Evolutionary conservation across 139 green algal species (phyloP).

Genomic region (Chlamydomonas schloesseri): DNA sequence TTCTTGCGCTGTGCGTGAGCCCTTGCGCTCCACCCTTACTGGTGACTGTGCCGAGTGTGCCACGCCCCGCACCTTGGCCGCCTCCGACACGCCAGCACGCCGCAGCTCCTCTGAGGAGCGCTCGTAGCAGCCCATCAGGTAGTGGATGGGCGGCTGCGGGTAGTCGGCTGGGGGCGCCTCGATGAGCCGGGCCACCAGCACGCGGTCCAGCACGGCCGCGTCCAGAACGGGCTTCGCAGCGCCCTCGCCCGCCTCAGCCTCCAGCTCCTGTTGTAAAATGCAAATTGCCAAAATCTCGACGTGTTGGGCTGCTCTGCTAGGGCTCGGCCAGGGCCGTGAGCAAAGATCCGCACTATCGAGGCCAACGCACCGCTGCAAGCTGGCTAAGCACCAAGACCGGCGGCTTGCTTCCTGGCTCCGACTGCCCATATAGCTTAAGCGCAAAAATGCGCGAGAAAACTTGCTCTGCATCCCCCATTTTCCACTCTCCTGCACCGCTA

Average conservation of each 20-base stretch:
- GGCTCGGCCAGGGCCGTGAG: too few relatives aligned
- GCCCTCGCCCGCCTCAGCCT: not conserved
- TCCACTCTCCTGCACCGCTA: not conserved
- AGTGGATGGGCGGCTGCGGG: constrained; percentile 79
- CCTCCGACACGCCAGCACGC: constrained; percentile 34
- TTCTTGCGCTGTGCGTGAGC: too few relatives aligned
- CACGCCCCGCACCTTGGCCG: constrained; percentile 6
- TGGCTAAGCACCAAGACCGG: not conserved
- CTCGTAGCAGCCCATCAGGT: constrained; percentile 80
- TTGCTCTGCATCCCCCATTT: constrained; percentile 1
- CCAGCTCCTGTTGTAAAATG: too few relatives aligned
- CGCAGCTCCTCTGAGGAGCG: constrained; percentile 63
- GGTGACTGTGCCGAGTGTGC: too few relatives aligned
- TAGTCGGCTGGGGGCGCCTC: constrained; percentile 66
- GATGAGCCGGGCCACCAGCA: constrained; percentile 84
- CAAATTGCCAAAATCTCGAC: too few relatives aligned
- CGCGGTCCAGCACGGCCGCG: constrained; percentile 72
- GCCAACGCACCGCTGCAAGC: not conserved
- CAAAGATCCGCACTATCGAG: not conserved
- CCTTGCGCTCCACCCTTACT: too few relatives aligned
- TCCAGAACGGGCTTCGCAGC: constrained; percentile 46
- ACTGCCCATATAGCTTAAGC: not conserved
- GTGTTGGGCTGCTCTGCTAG: too few relatives aligned
- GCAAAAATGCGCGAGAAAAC: constrained; percentile 16
- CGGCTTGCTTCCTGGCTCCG: not conserved